Percentiles rank a stretch among this genome's conserved stretches.
phyloP scores from a whole-genome alignment of 306 rosid species.

The Quercus cerris region DNA sequence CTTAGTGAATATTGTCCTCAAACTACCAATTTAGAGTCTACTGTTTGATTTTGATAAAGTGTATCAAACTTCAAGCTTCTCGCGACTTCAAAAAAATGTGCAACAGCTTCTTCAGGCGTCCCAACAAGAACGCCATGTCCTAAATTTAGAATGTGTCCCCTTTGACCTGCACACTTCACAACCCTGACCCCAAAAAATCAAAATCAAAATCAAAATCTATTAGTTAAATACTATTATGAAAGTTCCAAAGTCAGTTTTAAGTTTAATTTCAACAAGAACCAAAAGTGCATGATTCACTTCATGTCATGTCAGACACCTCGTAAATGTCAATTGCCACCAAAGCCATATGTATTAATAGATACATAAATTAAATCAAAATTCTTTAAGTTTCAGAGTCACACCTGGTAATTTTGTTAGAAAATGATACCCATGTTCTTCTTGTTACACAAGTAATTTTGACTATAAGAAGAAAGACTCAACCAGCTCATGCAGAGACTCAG shows the following conservation, averaged over 20 bases:
- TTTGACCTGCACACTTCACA: conserved; percentile 86
- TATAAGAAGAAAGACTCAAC: neutral
- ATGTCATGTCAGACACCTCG: neutral
- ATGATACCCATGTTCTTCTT: neutral
- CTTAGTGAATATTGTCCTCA: conserved; percentile 13
- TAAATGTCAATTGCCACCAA: neutral
- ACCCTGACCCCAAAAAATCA: conserved; percentile 52
- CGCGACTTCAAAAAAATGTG: conserved; percentile 92
- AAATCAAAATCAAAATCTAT: neutral
- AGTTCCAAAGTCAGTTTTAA: neutral
- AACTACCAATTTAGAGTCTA: conserved; percentile 49
- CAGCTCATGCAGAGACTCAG: conserved; percentile 7
- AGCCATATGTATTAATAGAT: neutral
- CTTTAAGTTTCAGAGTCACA: neutral
- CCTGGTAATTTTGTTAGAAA: neutral
- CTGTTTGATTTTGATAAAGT: conserved; percentile 36
- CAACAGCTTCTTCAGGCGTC: conserved; percentile 95
- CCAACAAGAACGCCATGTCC: conserved; percentile 97
- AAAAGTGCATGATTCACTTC: neutral
- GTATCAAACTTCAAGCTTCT: conserved; percentile 76
- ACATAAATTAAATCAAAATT: neutral
- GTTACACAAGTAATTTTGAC: neutral
- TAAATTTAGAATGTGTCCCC: conserved; percentile 88
- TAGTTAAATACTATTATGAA: neutral
- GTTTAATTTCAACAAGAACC: neutral